Evolutionary conservation across 495 filamentous ascomycete species (phyloP).

Genomic region (Trichoderma reesei): DNA sequence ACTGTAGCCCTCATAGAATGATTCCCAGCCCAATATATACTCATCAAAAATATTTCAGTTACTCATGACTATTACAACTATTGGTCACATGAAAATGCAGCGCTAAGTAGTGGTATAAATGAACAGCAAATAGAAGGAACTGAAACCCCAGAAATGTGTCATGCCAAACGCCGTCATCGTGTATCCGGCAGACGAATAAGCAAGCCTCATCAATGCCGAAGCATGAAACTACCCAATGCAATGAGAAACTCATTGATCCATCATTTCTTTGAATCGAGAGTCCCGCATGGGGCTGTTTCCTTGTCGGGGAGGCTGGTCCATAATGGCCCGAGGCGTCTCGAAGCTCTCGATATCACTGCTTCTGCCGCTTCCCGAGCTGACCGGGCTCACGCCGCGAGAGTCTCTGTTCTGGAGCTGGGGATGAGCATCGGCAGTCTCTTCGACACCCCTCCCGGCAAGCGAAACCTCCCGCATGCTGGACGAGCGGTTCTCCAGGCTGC

Average conservation of each 20-base stretch:
- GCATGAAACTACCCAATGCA: too few relatives aligned
- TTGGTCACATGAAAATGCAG: too few relatives aligned
- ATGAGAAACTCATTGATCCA: neutral
- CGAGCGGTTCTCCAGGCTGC: slow-evolving; percentile 24
- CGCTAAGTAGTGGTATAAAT: too few relatives aligned
- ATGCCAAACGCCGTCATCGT: too few relatives aligned
- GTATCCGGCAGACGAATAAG: too few relatives aligned
- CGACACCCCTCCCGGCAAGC: slow-evolving; percentile 26
- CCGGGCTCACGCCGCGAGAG: slow-evolving; percentile 8
- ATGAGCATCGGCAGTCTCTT: neutral
- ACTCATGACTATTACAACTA: too few relatives aligned
- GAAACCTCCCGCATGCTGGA: slow-evolving; percentile 42
- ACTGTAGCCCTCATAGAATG: too few relatives aligned
- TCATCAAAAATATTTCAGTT: too few relatives aligned
- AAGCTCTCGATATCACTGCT: slow-evolving; percentile 17
- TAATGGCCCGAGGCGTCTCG: slow-evolving; percentile 17
- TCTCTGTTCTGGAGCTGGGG: neutral
- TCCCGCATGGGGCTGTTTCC: slow-evolving; percentile 33
- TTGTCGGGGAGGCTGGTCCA: slow-evolving; percentile 15
- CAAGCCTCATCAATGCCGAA: too few relatives aligned
- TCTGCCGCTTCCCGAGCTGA: slow-evolving; percentile 15
- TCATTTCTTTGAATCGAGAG: slow-evolving; percentile 29
- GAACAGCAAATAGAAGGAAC: neutral
- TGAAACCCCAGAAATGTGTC: too few relatives aligned
- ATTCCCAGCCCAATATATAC: too few relatives aligned